Evolutionary conservation across 805 yeast species (phyloP).

Genomic region (Schwanniomyces polymorphus): DNA sequence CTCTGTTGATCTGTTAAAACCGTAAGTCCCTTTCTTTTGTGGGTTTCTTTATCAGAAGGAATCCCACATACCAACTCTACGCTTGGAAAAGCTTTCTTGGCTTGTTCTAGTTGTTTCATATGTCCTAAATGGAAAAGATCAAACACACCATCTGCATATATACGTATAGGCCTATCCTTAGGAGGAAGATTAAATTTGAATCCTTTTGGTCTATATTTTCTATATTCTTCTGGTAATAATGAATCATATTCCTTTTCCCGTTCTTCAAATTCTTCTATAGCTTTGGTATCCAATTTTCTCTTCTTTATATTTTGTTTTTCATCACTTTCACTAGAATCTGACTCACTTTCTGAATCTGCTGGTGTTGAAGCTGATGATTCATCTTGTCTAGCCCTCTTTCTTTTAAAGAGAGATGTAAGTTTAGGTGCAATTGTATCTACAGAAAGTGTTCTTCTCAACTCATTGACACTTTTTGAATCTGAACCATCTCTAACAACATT

Average conservation of each 20-base stretch:
- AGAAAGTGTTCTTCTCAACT: constrained; percentile 34
- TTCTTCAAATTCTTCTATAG: constrained; percentile 33
- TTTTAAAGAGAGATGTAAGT: constrained; percentile 30
- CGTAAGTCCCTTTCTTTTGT: constrained; percentile 88
- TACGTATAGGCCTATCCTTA: constrained; percentile 77
- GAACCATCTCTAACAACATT: constrained; percentile 1
- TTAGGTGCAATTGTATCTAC: constrained; percentile 42
- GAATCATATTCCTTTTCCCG: constrained; percentile 63
- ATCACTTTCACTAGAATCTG: constrained; percentile 17
- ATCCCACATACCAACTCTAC: constrained; percentile 87
- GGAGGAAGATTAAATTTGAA: constrained; percentile 82
- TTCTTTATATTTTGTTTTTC: constrained; percentile 14
- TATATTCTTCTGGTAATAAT: constrained; percentile 63
- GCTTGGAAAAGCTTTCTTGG: constrained; percentile 86
- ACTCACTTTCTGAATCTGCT: constrained; percentile 12
- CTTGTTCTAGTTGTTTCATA: constrained; percentile 96
- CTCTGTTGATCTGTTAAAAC: constrained; percentile 87
- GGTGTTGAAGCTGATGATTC: constrained; percentile 15
- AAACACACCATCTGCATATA: constrained; percentile 98
- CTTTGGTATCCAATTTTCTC: constrained; percentile 24
- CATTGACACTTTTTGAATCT: background rate
- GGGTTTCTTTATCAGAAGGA: constrained; percentile 89
- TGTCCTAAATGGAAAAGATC: constrained; percentile 96
- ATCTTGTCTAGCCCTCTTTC: constrained; percentile 22
- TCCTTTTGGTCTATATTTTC: constrained; percentile 80